Evolutionary conservation across 176 grass and related monocot species (phyloP).

Genomic region (Oryza officinalis): DNA sequence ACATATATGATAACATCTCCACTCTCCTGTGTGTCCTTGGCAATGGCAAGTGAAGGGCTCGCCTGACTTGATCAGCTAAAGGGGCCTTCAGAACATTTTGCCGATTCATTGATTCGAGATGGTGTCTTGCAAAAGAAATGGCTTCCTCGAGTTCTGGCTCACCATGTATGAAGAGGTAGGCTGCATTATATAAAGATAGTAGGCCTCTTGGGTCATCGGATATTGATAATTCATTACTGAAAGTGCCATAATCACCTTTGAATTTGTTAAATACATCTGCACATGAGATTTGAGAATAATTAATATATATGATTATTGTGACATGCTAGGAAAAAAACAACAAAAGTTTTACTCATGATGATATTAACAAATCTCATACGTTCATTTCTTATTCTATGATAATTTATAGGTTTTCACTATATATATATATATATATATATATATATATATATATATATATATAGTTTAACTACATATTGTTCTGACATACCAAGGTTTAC

Average conservation of each 20-base stretch:
- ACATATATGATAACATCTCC: background rate
- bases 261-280: background rate
- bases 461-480: too few species aligned
- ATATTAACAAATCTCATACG: too few species aligned
- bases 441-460: too few species aligned
- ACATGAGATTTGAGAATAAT: too few species aligned
- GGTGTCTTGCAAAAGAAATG: background rate
- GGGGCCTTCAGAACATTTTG: background rate
- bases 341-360: too few species aligned
- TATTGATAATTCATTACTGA: background rate
- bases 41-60: background rate
- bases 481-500: too few species aligned
- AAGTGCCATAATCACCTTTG: background rate
- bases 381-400: too few species aligned
- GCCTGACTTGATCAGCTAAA: background rate
- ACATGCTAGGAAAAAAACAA: too few species aligned
- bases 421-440: too few species aligned
- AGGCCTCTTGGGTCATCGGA: background rate
- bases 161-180: background rate
- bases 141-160: background rate
- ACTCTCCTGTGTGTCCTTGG: background rate
- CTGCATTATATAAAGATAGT: background rate
- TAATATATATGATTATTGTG: too few species aligned
- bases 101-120: background rate
- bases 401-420: too few species aligned